Evolutionary conservation across 371 early-diverging fungal species (phyloP).

Genomic region (Mortierella sp.): DNA sequence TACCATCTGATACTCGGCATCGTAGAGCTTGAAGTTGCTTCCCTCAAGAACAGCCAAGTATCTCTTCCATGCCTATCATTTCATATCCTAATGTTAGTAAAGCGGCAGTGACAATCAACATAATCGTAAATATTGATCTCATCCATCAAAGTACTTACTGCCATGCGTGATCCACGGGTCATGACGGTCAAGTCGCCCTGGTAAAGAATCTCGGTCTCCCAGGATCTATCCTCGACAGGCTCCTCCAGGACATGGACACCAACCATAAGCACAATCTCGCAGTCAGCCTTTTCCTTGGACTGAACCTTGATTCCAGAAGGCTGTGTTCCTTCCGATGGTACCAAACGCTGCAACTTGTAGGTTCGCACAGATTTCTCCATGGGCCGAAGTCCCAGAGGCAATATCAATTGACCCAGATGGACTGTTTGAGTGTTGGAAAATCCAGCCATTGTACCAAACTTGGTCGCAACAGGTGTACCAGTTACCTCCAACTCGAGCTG

Average conservation of each 20-base stretch:
- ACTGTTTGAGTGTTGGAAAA: conserved; percentile 32
- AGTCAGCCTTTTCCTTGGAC: conserved; percentile 33
- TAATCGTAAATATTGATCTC: not conserved
- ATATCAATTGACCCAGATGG: conserved; percentile 28
- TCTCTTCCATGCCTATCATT: conserved; percentile 38
- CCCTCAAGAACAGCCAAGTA: conserved; percentile 51
- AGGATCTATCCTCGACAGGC: conserved; percentile 41
- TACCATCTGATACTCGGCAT: conserved; percentile 50
- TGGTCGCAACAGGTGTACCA: conserved; percentile 34
- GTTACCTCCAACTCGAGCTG: conserved; percentile 41
- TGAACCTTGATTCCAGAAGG: conserved; percentile 5
- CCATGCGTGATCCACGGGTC: conserved; percentile 43
- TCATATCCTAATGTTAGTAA: not conserved
- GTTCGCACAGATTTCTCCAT: conserved; percentile 34
- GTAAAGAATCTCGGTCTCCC: conserved; percentile 36
- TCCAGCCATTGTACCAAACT: conserved; percentile 54
- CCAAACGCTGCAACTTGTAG: conserved; percentile 25
- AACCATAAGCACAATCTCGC: conserved; percentile 49
- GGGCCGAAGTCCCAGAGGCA: conserved; percentile 28
- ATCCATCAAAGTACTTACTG: conserved; percentile 11
- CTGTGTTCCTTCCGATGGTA: conserved; percentile 2
- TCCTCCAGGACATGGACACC: conserved; percentile 45
- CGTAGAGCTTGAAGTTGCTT: conserved; percentile 44
- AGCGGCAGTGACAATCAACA: not conserved
- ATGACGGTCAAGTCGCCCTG: conserved; percentile 39